Evolutionary conservation across 208 protist genomes (phyloP).

Genomic region (Acanthamoeba sp.): DNA sequence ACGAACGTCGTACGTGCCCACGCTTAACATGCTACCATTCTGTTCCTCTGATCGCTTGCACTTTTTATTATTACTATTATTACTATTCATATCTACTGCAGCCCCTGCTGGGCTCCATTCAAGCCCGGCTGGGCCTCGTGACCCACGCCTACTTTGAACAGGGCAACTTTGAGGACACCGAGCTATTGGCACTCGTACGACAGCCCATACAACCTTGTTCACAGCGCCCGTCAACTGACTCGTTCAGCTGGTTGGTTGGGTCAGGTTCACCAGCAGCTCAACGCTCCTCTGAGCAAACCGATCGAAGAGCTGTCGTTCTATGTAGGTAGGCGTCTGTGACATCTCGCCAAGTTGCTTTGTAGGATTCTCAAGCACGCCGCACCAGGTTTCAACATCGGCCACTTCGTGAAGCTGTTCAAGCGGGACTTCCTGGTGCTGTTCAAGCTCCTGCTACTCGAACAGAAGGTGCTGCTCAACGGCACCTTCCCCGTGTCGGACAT

Average conservation of each 20-base stretch:
- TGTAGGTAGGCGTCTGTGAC: neutral
- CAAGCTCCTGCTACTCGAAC: conserved; percentile 63
- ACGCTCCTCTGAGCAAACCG: neutral
- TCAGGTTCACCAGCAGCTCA: conserved; percentile 26
- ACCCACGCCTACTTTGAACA: conserved; percentile 65
- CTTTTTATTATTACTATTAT: too few species aligned
- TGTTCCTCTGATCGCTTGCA: too few species aligned
- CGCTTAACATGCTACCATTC: neutral
- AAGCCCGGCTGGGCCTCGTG: conserved; percentile 21
- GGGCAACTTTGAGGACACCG: conserved; percentile 61
- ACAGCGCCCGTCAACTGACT: neutral
- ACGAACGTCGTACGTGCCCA: conserved; percentile 56
- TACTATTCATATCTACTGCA: too few species aligned
- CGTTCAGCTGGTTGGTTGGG: neutral
- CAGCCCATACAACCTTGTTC: neutral
- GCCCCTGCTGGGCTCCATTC: conserved; percentile 27
- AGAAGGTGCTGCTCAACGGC: conserved; percentile 52
- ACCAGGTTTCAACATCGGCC: conserved; percentile 12
- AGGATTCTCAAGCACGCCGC: neutral
- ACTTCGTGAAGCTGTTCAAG: conserved; percentile 39
- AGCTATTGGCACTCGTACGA: conserved; percentile 7
- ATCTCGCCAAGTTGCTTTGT: neutral
- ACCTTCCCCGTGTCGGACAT: conserved; percentile 42
- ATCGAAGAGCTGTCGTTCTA: conserved; percentile 55
- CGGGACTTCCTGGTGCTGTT: conserved; percentile 60